A percentile compares a stretch with the other conserved stretches of the same genome.
Conservation (phyloP, 2,329 filamentous ascomycete genomes). For the Helminthosporium solani region DNA sequence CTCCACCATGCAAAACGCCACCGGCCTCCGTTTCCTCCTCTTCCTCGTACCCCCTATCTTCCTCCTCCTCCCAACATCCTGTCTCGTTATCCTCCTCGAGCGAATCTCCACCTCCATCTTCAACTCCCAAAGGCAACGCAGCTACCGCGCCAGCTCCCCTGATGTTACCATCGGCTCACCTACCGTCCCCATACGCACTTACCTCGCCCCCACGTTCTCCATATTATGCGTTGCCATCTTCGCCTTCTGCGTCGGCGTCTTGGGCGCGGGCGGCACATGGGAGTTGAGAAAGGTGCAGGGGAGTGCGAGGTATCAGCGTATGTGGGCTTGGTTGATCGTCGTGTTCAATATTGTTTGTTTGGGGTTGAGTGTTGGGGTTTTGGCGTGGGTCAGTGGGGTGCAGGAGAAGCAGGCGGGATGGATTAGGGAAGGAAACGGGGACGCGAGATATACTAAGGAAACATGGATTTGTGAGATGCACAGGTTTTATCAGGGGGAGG, state of each 20-base stretch:
- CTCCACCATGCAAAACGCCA: constrained; percentile 23
- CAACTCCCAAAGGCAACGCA: constrained; percentile 10
- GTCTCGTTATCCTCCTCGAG: constrained; percentile 27
- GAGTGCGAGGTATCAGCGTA: constrained; percentile 14
- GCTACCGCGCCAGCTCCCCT: constrained; percentile 13
- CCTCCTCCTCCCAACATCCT: constrained; percentile 24
- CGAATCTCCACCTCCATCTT: constrained; percentile 24
- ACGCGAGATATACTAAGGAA: constrained; percentile 22
- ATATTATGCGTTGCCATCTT: constrained; percentile 20
- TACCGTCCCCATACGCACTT: constrained; percentile 14
- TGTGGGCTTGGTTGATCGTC: constrained; percentile 30
- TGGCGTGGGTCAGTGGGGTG: constrained; percentile 23
- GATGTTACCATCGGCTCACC: constrained; percentile 15
- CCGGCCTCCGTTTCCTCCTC: constrained; percentile 22
- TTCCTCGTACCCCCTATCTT: constrained; percentile 24
- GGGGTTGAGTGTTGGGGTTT: constrained; percentile 18
- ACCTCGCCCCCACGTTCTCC: constrained; percentile 16
- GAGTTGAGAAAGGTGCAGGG: constrained; percentile 32
- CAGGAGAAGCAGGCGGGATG: constrained; percentile 18
- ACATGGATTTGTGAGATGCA: constrained; percentile 31
- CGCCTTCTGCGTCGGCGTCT: constrained; percentile 17
- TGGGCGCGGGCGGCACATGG: constrained; percentile 29
- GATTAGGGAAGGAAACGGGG: constrained; percentile 9
- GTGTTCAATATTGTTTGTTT: constrained; percentile 16
- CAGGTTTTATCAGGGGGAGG: constrained; percentile 14